Conservation (phyloP, 2,329 filamentous ascomycete genomes). For the Colletotrichum sp. region DNA sequence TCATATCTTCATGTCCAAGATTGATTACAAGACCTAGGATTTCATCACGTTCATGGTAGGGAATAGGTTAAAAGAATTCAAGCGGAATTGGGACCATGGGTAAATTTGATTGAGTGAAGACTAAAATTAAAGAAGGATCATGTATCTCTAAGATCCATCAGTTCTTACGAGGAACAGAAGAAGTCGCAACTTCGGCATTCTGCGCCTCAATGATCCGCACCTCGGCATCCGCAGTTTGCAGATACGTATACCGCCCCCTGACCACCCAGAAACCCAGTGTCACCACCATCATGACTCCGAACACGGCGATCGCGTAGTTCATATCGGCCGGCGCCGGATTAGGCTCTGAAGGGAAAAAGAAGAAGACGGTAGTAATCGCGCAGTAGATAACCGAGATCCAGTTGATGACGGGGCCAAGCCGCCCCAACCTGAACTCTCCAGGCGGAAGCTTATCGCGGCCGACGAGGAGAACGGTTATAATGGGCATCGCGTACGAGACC, state of each 20-base stretch:
- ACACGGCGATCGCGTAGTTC: conserved; percentile 63
- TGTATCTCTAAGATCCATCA: background rate
- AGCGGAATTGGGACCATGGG: background rate
- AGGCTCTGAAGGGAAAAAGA: conserved; percentile 55
- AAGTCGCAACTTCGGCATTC: background rate
- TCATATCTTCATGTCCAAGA: background rate
- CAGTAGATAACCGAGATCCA: conserved; percentile 58
- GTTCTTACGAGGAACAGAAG: background rate
- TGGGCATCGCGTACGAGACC: conserved; percentile 56
- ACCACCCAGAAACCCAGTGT: conserved; percentile 55
- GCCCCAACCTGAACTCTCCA: conserved; percentile 49
- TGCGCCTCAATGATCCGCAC: background rate
- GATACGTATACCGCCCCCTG: conserved; percentile 45
- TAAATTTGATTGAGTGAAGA: background rate
- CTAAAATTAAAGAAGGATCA: background rate
- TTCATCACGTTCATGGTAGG: background rate
- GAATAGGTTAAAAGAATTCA: background rate
- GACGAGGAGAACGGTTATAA: conserved; percentile 48
- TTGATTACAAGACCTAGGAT: background rate
- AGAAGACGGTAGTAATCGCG: conserved; percentile 56
- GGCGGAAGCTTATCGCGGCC: conserved; percentile 58
- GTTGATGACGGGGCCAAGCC: conserved; percentile 47
- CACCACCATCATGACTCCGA: conserved; percentile 58
- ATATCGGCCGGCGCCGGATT: conserved; percentile 53
- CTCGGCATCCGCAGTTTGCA: background rate